Percentiles rank a stretch among this genome's conserved stretches.
These are phyloP conservation scores for Cryomyces minteri DNA, from an alignment of 495 filamentous ascomycete genomes.

Conservation along the genomic window DNA sequence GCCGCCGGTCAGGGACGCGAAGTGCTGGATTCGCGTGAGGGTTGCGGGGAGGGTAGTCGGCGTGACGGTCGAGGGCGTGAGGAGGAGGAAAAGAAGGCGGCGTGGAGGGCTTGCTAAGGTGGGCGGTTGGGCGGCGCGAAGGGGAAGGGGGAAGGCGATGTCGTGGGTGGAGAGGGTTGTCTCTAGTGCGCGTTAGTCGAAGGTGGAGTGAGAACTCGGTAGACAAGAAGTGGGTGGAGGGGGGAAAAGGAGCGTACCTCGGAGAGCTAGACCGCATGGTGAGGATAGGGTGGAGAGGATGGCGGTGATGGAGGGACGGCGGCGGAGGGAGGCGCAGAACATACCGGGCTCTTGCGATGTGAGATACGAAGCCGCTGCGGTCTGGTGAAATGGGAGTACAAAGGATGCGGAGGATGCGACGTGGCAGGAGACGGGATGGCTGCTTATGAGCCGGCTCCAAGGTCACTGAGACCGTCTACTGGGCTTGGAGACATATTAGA, in stretches of 20 bases:
- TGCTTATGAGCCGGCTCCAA: no score
- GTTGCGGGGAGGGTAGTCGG: conserved; percentile 11
- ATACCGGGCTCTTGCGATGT: conserved; percentile 8
- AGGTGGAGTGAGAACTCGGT: background rate
- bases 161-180: conserved; percentile 32
- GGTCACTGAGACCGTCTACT: no score
- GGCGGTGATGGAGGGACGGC: conserved; percentile 29
- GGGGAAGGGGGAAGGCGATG: conserved; percentile 26
- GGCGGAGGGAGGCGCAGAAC: conserved; percentile 38
- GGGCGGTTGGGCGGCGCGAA: background rate
- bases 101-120: conserved; percentile 1
- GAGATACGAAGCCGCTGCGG: background rate
- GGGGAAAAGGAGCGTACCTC: conserved; percentile 22
- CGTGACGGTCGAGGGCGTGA: conserved; percentile 30
- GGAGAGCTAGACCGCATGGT: conserved; percentile 20
- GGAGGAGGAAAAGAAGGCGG: conserved; percentile 30
- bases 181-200: conserved; percentile 19
- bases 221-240: background rate
- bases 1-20: conserved; percentile 25
- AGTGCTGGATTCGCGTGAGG: conserved; percentile 26
- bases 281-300: conserved; percentile 26
- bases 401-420: background rate
- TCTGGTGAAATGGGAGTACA: background rate
- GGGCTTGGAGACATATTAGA: no score
- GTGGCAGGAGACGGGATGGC: background rate